These are phyloP conservation scores for Fraxinus excelsior DNA, from an alignment of 257 asterid species.

Conservation along the genomic window DNA sequence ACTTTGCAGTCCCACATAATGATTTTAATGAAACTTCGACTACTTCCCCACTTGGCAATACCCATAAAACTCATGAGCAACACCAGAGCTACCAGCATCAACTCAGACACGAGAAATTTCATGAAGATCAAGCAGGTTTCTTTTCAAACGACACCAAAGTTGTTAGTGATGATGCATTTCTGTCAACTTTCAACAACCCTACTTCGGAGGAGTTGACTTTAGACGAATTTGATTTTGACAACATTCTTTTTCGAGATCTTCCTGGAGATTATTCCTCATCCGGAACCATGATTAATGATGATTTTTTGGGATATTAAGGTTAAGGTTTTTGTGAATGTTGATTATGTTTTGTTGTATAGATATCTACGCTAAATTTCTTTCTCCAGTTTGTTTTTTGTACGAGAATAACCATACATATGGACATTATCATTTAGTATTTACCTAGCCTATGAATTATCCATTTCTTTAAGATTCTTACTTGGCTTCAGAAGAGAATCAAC, in stretches of 20 bases:
- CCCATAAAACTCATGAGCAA: not conserved
- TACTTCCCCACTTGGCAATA: not conserved
- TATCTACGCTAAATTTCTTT: not conserved
- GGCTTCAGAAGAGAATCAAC: no score
- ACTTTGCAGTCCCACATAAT: constrained; percentile 35
- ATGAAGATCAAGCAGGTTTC: constrained; percentile 1
- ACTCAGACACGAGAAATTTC: not conserved
- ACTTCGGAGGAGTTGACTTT: not conserved
- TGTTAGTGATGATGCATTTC: not conserved
- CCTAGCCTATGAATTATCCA: no score
- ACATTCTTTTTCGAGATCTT: not conserved
- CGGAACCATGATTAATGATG: not conserved
- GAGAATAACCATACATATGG: no score
- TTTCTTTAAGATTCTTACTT: no score
- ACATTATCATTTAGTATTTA: no score
- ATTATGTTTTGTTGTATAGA: not conserved
- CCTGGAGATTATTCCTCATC: not conserved
- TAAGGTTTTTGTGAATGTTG: not conserved
- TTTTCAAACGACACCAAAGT: constrained; percentile 4
- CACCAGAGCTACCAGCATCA: not conserved
- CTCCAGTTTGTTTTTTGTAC: no score
- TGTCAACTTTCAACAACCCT: not conserved
- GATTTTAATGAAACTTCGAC: not conserved
- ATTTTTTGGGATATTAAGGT: not conserved
- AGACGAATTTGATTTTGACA: not conserved